phyloP scores from a whole-genome alignment of 352 stramenopile genomes.

The Phytopythium delawarense region DNA sequence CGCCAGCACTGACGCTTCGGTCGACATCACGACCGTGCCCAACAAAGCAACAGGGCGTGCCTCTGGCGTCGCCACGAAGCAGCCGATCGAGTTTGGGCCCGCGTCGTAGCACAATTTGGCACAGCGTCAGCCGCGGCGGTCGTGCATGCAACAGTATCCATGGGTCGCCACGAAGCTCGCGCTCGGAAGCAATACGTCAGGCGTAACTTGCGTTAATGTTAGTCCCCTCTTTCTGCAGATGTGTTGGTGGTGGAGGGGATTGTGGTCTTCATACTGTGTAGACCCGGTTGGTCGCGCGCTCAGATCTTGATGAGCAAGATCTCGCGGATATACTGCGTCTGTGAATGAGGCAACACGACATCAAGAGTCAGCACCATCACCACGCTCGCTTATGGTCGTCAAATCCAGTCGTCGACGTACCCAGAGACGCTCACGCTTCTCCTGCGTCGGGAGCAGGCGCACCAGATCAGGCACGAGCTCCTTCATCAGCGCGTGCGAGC shows the following conservation, averaged over 20 bases:
- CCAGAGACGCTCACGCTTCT: conserved; percentile 82
- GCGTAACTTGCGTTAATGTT: background rate
- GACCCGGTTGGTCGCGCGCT: background rate
- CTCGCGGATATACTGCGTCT: conserved; percentile 4
- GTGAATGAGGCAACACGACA: background rate
- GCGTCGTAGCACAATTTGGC: too few species aligned
- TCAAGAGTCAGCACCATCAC: conserved; percentile 1
- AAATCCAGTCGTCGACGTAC: conserved; percentile 28
- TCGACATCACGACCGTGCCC: background rate
- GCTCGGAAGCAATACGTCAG: too few species aligned
- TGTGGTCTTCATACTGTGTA: background rate
- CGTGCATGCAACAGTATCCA: too few species aligned
- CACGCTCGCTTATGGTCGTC: background rate
- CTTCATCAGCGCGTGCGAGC: conserved; percentile 61
- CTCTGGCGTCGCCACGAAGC: background rate
- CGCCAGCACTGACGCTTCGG: background rate
- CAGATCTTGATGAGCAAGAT: conserved; percentile 8
- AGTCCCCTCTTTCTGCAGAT: background rate
- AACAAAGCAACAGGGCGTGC: too few species aligned
- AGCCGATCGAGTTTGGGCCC: background rate
- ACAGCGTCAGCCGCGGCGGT: too few species aligned
- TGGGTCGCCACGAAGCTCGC: too few species aligned
- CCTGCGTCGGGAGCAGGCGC: conserved; percentile 73
- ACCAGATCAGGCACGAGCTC: conserved; percentile 80
- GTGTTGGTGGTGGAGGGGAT: background rate